These are phyloP conservation scores for Metschnikowia cubensis DNA, from an alignment of 805 yeast species.

Conservation along the genomic window DNA sequence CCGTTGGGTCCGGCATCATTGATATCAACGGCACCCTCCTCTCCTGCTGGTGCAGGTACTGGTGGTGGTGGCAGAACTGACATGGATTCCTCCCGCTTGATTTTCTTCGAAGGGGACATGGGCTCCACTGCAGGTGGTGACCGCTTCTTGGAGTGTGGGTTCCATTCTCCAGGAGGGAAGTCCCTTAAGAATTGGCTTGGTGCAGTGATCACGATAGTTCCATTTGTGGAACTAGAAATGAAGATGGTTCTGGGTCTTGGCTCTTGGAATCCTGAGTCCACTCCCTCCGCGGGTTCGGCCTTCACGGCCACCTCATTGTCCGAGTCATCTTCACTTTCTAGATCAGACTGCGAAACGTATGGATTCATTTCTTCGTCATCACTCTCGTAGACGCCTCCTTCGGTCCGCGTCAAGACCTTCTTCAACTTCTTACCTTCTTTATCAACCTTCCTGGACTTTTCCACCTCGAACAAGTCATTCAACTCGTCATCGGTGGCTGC, in stretches of 20 bases:
- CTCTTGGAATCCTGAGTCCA: slow-evolving; percentile 2
- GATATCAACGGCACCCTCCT: slow-evolving; percentile 22
- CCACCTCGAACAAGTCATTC: slow-evolving; percentile 68
- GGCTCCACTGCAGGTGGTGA: slow-evolving; percentile 20
- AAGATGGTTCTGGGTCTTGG: slow-evolving; percentile 13
- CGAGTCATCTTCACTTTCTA: slow-evolving; percentile 60
- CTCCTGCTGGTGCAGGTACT: slow-evolving; percentile 8
- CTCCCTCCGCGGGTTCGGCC: slow-evolving; percentile 29
- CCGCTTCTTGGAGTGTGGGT: slow-evolving; percentile 52
- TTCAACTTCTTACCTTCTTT: slow-evolving; percentile 86
- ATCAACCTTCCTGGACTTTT: slow-evolving; percentile 64
- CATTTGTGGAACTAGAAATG: slow-evolving; percentile 34
- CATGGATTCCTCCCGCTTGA: slow-evolving; percentile 29
- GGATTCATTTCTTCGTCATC: slow-evolving; percentile 83
- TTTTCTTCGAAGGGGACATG: slow-evolving; percentile 35
- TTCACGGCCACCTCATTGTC: slow-evolving; percentile 31
- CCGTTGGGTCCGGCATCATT: slow-evolving; percentile 36
- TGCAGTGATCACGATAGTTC: slow-evolving; percentile 57
- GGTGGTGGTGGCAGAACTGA: slow-evolving; percentile 11
- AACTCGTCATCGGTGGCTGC: slow-evolving; percentile 56
- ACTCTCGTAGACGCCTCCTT: slow-evolving; percentile 83
- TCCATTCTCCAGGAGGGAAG: slow-evolving; percentile 85
- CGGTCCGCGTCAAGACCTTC: slow-evolving; percentile 79
- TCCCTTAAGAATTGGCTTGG: slow-evolving; percentile 54
- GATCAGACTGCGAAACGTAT: slow-evolving; percentile 54